Conservation (phyloP, 129 eudicot genomes). For the Flaveria robusta region DNA sequence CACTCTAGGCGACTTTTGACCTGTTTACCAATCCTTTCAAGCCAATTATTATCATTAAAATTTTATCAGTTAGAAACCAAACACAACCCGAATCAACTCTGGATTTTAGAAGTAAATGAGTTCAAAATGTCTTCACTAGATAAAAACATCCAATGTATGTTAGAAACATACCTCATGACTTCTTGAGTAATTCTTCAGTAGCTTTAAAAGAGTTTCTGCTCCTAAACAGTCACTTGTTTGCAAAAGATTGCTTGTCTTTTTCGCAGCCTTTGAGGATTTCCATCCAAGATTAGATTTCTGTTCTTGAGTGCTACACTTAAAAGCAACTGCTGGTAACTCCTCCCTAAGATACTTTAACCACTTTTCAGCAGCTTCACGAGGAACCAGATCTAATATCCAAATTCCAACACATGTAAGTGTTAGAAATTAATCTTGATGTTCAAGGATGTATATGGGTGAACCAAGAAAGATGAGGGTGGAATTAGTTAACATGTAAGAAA, state of each 20-base stretch:
- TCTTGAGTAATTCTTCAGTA: constrained; percentile 87
- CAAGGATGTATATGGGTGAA: too few species aligned
- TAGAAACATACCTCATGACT: constrained; percentile 62
- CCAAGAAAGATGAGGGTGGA: too few species aligned
- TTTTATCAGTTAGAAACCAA: neutral
- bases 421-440: too few species aligned
- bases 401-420: neutral
- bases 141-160: neutral
- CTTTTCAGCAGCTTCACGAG: constrained; percentile 91
- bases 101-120: neutral
- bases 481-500: too few species aligned
- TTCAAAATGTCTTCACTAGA: neutral
- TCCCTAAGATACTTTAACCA: constrained; percentile 94
- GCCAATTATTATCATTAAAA: neutral
- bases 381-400: constrained; percentile 74
- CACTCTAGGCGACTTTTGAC: neutral
- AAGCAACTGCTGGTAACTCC: constrained; percentile 88
- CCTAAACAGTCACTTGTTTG: constrained; percentile 96
- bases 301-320: constrained; percentile 92
- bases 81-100: neutral
- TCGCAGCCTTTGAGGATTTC: constrained; percentile 63
- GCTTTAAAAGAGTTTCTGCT: constrained; percentile 77
- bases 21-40: neutral
- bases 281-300: constrained; percentile 82
- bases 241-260: constrained; percentile 50